Evolutionary conservation across 352 stramenopile species (phyloP).

Genomic region (Elongisporangium undulatum): DNA sequence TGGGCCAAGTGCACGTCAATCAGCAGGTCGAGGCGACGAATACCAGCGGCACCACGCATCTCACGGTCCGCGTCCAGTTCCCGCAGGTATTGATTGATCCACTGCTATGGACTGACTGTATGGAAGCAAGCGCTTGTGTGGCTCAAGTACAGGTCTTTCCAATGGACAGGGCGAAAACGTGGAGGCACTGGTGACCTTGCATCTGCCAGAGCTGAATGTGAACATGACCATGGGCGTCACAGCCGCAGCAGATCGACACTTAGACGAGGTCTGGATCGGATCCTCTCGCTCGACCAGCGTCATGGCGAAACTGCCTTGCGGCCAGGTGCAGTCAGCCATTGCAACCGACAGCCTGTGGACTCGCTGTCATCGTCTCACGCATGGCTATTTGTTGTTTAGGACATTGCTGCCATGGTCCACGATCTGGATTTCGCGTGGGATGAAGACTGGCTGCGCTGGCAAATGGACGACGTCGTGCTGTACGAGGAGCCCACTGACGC

Average conservation of each 20-base stretch:
- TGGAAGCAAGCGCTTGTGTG: not conserved
- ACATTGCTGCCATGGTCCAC: slow-evolving; percentile 21
- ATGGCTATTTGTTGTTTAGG: slow-evolving; percentile 9
- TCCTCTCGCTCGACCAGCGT: slow-evolving; percentile 30
- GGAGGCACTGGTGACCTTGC: slow-evolving; percentile 21
- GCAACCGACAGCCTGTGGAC: not conserved
- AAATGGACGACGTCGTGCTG: slow-evolving; percentile 44
- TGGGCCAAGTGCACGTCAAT: slow-evolving; percentile 8
- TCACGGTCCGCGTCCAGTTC: slow-evolving; percentile 18
- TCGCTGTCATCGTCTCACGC: not conserved
- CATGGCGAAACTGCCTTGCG: slow-evolving; percentile 30
- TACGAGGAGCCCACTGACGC: slow-evolving; percentile 30
- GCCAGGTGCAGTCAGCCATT: slow-evolving; percentile 14
- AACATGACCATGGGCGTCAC: slow-evolving; percentile 22
- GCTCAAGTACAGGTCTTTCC: slow-evolving; percentile 3
- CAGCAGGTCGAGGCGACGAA: slow-evolving; percentile 1
- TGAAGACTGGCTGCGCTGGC: slow-evolving; percentile 51
- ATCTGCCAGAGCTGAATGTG: slow-evolving; percentile 14
- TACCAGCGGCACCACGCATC: slow-evolving; percentile 11
- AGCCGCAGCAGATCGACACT: slow-evolving; percentile 2
- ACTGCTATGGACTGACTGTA: slow-evolving; percentile 1
- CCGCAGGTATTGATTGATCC: slow-evolving; percentile 15
- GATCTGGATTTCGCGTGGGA: slow-evolving; percentile 41
- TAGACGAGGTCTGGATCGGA: slow-evolving; percentile 17
- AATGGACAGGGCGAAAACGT: slow-evolving; percentile 3